A percentile compares a stretch with the other conserved stretches of the same genome.
phyloP scores from a whole-genome alignment of 2,329 filamentous ascomycete species.

The Fusarium siculi region DNA sequence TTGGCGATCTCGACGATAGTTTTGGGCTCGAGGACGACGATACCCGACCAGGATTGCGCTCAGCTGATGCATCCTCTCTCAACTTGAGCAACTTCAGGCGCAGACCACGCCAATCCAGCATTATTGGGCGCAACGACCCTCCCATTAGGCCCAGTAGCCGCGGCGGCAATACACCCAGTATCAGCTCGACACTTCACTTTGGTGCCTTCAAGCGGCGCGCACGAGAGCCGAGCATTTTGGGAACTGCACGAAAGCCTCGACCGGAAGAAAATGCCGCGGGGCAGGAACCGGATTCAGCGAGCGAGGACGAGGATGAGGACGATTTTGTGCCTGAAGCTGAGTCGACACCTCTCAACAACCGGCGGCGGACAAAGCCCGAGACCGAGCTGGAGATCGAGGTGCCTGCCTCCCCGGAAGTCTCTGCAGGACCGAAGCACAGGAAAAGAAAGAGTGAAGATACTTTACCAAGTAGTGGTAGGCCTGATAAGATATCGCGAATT shows the following conservation, averaged over 20 bases:
- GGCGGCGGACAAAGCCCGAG: slow-evolving; percentile 52
- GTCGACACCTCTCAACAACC: slow-evolving; percentile 70
- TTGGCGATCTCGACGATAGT: slow-evolving; percentile 57
- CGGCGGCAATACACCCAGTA: slow-evolving; percentile 57
- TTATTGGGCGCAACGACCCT: slow-evolving; percentile 61
- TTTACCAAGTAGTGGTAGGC: slow-evolving; percentile 52
- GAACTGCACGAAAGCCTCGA: slow-evolving; percentile 58
- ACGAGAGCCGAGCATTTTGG: slow-evolving; percentile 71
- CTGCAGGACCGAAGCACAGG: slow-evolving; percentile 51
- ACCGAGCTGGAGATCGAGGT: slow-evolving; percentile 31
- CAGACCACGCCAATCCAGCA: slow-evolving; percentile 60
- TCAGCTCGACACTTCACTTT: slow-evolving; percentile 65
- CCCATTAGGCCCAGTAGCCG: slow-evolving; percentile 65
- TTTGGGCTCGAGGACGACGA: slow-evolving; percentile 56
- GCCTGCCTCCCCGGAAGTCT: slow-evolving; percentile 43
- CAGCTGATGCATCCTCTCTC: slow-evolving; percentile 58
- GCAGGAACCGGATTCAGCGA: slow-evolving; percentile 49
- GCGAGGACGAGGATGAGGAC: slow-evolving; percentile 61
- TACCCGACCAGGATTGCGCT: slow-evolving; percentile 49
- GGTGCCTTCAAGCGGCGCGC: slow-evolving; percentile 67
- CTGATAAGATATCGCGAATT: slow-evolving; percentile 50
- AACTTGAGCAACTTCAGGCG: slow-evolving; percentile 60
- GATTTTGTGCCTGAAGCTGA: slow-evolving; percentile 72
- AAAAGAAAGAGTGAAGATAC: slow-evolving; percentile 68
- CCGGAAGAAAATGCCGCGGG: slow-evolving; percentile 48